Conservation (phyloP, 2,329 filamentous ascomycete species). For the Fusarium caatingaense region DNA sequence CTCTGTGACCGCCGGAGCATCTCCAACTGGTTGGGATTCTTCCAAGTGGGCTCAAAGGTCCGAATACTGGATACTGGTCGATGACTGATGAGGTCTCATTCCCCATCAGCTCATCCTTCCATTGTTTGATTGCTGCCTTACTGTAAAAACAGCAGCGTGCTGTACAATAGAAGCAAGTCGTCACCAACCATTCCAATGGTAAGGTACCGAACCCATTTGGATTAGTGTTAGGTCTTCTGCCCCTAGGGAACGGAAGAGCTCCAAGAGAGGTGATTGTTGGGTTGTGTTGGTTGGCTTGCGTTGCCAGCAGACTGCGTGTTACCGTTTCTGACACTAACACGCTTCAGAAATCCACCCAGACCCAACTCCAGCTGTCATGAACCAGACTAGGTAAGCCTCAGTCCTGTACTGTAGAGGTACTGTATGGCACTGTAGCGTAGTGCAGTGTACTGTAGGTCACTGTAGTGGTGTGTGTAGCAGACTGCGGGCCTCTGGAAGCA, state of each 20-base stretch:
- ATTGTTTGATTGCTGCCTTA: constrained; percentile 11
- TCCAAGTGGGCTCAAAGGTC: constrained; percentile 28
- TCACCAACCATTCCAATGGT: constrained; percentile 29
- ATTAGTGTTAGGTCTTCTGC: constrained; percentile 40
- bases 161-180: constrained; percentile 5
- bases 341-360: constrained; percentile 32
- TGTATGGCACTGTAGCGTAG: background rate
- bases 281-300: constrained; percentile 7
- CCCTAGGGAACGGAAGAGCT: background rate
- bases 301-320: constrained; percentile 13
- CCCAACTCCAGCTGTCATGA: constrained; percentile 41
- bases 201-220: constrained; percentile 17
- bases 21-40: constrained; percentile 9
- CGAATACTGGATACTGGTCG: constrained; percentile 8
- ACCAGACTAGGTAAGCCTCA: constrained; percentile 31
- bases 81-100: constrained; percentile 1
- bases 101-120: constrained; percentile 8
- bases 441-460: background rate
- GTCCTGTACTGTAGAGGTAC: constrained; percentile 28
- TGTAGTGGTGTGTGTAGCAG: constrained; percentile 18
- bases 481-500: constrained; percentile 26
- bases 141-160: background rate
- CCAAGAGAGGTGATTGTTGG: constrained; percentile 21
- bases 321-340: constrained; percentile 26
- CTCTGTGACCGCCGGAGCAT: constrained; percentile 10